These are phyloP conservation scores for Leishmania braziliensis DNA, from an alignment of 208 protist species.

Conservation along the genomic window DNA sequence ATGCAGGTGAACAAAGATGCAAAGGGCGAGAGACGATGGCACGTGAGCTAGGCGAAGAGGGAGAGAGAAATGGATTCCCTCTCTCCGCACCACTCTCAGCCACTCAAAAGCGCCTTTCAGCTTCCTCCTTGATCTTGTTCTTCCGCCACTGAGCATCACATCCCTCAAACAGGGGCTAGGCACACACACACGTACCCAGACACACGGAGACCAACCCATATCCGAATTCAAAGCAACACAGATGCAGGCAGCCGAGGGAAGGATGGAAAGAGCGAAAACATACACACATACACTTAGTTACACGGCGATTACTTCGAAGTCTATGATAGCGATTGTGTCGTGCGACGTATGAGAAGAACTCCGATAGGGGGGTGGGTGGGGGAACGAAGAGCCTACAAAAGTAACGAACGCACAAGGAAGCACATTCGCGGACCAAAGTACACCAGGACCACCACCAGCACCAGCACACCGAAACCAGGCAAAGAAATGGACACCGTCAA, in stretches of 20 bases:
- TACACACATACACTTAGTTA: background rate
- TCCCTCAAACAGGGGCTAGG: background rate
- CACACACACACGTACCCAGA: background rate
- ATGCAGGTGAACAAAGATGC: background rate
- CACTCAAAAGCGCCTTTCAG: background rate
- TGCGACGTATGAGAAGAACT: background rate
- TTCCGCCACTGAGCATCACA: background rate
- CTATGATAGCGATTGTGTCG: background rate
- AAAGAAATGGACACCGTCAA: background rate
- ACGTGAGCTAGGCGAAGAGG: background rate
- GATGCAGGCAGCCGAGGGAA: background rate
- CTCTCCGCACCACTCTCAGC: background rate
- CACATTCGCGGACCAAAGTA: background rate
- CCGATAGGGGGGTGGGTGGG: background rate
- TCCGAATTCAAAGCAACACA: constrained; percentile 2
- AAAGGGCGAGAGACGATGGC: background rate
- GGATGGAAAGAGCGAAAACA: background rate
- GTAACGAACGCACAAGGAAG: background rate
- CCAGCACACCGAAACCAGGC: background rate
- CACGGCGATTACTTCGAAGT: background rate
- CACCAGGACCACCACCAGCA: background rate
- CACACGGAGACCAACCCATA: background rate
- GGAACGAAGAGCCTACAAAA: background rate
- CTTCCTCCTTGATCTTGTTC: no score
- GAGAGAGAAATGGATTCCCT: background rate